Conservation (phyloP, 345 rosid genomes). For the Eutrema yunnanense region DNA sequence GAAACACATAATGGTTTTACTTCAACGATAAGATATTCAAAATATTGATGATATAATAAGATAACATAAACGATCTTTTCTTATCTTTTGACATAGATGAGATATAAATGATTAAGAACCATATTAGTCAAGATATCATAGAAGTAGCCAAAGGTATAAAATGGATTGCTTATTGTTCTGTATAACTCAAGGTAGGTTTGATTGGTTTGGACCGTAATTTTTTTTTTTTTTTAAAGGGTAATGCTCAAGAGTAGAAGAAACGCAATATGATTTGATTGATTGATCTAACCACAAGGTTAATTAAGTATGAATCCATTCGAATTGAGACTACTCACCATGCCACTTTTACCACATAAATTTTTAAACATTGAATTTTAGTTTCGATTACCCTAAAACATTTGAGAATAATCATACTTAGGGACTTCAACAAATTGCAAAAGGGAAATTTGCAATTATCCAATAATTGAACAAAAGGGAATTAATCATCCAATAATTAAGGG, state of each 20-base stretch:
- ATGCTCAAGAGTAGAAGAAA: slow-evolving; percentile 19
- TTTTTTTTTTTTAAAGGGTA: background rate
- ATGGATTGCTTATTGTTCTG: slow-evolving; percentile 24
- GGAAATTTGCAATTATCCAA: too few relatives aligned
- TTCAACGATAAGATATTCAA: background rate
- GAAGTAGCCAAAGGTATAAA: slow-evolving; percentile 3
- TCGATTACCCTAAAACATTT: background rate
- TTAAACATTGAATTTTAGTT: background rate
- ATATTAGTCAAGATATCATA: slow-evolving; percentile 15
- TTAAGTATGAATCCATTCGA: background rate
- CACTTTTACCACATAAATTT: background rate
- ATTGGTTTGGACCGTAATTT: slow-evolving; percentile 21
- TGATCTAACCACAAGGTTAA: slow-evolving; percentile 7
- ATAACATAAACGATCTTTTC: background rate
- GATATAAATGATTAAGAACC: background rate
- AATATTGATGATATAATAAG: background rate
- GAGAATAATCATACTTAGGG: background rate
- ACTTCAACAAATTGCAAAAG: too few relatives aligned
- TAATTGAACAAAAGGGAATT: too few relatives aligned
- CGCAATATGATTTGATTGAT: slow-evolving; percentile 7
- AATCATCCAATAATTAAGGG: slow-evolving; percentile 1
- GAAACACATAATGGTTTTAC: background rate
- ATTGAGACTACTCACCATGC: background rate
- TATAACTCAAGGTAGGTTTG: slow-evolving; percentile 20
- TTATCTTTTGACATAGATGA: background rate